Base-by-base conservation (phyloP, 2,329 filamentous ascomycete genomes). In the Leptoxyphium fumago region DNA sequence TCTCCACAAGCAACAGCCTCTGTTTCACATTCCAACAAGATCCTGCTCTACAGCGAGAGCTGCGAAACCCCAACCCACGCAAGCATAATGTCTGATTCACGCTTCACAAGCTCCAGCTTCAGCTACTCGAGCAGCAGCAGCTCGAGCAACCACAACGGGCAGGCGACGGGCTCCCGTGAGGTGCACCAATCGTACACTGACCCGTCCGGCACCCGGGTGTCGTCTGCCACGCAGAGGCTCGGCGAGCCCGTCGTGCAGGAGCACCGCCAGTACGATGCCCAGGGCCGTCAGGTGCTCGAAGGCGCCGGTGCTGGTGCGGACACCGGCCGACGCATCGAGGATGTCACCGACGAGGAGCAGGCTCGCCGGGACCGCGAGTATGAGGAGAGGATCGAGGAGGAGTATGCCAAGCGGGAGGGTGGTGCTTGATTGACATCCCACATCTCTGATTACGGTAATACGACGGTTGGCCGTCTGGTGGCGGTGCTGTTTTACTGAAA, bases 361-460 rank as follows among this genome's bases (percentile, higher is more conserved):
- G 50, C 45, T 7, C 40, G 44, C 46, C 48, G 47, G 39, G 54
- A 57, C 48, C 29, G 45, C 15, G 40, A 48, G 46, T 56, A 56
- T 40, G 51, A 55, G 43, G 55, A 56, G 48, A 49, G 50, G 42
- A 55, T 58, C 40, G 52, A 57, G 47, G 54, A 55, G 2, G 53
- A 59, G 51, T 57, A 60, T 44, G 56, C 57, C 14, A 60, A 60
- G 52, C 46, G 57, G 10, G 55, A 60, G 47, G 55, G 57, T 8
- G 57, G 57, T 40, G 56, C 57, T 29, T 56, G 42, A 47, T n/a
- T 38, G 5, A 28, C 13, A 6, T 17, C 17, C 34, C 4, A 38
- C 9, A 17, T 38, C 13, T 38, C 34, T 17, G 34, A 9, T 6
- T 38, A 17, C 8, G 13, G 34, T 7, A 26, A 26, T 26, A 26